Evolutionary conservation across 2,329 filamentous ascomycete species (phyloP).

Genomic region (Phaeosphaeriaceae sp.): DNA sequence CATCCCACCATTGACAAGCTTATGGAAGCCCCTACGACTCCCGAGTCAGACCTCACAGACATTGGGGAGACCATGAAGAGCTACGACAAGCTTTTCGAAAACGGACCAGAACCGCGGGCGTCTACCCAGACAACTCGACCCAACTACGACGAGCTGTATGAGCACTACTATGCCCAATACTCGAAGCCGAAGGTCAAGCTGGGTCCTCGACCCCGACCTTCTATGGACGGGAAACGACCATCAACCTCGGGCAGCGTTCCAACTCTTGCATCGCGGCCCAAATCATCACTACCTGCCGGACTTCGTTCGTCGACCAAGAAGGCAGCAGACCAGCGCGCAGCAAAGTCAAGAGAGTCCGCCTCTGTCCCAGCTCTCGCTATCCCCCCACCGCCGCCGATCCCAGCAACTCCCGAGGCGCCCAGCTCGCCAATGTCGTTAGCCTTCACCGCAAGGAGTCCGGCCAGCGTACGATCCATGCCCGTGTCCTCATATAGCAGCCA

Average conservation of each 20-base stretch:
- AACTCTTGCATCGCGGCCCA: slow-evolving; percentile 64
- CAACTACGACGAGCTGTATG: slow-evolving; percentile 51
- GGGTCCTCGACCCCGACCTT: slow-evolving; percentile 84
- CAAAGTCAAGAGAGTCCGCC: slow-evolving; percentile 45
- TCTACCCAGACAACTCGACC: slow-evolving; percentile 52
- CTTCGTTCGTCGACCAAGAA: slow-evolving; percentile 63
- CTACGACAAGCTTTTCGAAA: slow-evolving; percentile 44
- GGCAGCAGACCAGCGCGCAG: slow-evolving; percentile 37
- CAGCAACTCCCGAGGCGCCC: slow-evolving; percentile 42
- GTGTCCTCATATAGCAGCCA: slow-evolving; percentile 43
- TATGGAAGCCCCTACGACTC: slow-evolving; percentile 27
- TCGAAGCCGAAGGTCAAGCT: slow-evolving; percentile 87
- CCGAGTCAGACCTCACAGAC: slow-evolving; percentile 25
- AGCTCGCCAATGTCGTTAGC: slow-evolving; percentile 48
- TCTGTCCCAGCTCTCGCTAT: slow-evolving; percentile 37
- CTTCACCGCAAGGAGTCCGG: slow-evolving; percentile 48
- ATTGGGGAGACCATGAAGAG: slow-evolving; percentile 37
- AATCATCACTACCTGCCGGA: slow-evolving; percentile 81
- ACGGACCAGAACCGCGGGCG: slow-evolving; percentile 52
- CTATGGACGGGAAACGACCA: slow-evolving; percentile 69
- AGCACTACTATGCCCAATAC: slow-evolving; percentile 57
- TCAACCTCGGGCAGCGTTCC: slow-evolving; percentile 61
- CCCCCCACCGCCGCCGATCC: slow-evolving; percentile 44
- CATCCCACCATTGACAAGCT: slow-evolving; percentile 31
- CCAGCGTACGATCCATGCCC: slow-evolving; percentile 54